Evolutionary conservation across 2,329 filamentous ascomycete species (phyloP), one percentile per base, ranked within the genome.

Genomic region (Alternaria rosae): DNA sequence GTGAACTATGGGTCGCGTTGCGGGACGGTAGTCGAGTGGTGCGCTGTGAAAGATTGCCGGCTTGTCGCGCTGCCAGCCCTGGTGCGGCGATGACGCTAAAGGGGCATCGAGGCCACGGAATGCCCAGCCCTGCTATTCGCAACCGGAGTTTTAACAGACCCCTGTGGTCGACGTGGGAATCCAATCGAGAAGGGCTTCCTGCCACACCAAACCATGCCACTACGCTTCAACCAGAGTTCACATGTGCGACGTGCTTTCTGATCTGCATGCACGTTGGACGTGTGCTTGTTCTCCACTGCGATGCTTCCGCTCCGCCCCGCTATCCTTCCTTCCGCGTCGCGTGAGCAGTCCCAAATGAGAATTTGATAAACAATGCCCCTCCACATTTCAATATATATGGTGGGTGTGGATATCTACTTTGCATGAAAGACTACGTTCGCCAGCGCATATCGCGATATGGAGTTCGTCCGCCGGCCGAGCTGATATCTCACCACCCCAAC

Each of bases 41-140:
- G 20, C 30, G 32, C 23, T 54, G 47, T 35, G 23, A 56, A 44
- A 56, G 54, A 57, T 42, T 59, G 48, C 56, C 42, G 56, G 48
- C 56, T 59, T 59, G 48, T 59, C 56, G 56, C 56, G 47, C 47
- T 23, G 20, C 47, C 47, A 51, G 55, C n/a, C n/a, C n/a, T n/a
- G n/a, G 47, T 58, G 55, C 47, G 41, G 48, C 28, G n/a, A 54
- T 54, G 48, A 54, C 41, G 48, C 26, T 32, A 54, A 58, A 47
- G 48, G 56, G 48, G 56, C 42, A 50, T 47, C 47, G 50, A 54
- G 30, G 56, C 56, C 56, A 42, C 41, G 48, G 56, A 47, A 21
- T n/a, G 41, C 48, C 48, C 42, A 59, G 47, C 35, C 52, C 28
- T 58, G 38, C 15, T 50, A 23, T 43, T 30, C 55, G 47, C 47